These are phyloP conservation scores for Populus simonii DNA, from an alignment of 345 rosid genomes.

Conservation along the genomic window DNA sequence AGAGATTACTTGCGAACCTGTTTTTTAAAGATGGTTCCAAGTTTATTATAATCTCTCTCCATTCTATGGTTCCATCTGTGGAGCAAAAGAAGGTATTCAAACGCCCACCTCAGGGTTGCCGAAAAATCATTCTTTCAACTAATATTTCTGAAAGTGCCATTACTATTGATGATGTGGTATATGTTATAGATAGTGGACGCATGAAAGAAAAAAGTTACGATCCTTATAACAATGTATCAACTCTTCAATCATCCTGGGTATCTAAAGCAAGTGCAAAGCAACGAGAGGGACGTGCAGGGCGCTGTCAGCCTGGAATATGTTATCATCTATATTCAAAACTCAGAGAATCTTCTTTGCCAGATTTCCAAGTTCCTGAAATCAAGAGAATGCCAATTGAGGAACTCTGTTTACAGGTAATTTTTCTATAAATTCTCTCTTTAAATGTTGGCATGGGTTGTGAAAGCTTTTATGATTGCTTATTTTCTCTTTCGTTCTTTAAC, in stretches of 20 bases:
- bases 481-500: background rate
- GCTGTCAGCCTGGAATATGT: constrained; percentile 91
- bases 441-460: background rate
- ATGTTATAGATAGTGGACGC: constrained; percentile 91
- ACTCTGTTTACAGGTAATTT: constrained; percentile 81
- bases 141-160: constrained; percentile 92
- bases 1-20: constrained; percentile 53
- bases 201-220: constrained; percentile 97
- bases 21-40: constrained; percentile 53
- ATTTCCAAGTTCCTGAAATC: constrained; percentile 86
- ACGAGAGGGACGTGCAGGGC: constrained; percentile 94
- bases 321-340: constrained; percentile 84
- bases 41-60: constrained; percentile 73
- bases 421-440: background rate
- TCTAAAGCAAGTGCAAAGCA: constrained; percentile 96
- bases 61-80: constrained; percentile 83
- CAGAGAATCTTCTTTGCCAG: constrained; percentile 75
- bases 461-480: background rate
- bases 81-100: constrained; percentile 84
- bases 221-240: constrained; percentile 81
- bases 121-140: constrained; percentile 83
- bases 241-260: constrained; percentile 88
- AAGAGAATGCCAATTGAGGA: constrained; percentile 92
- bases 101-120: constrained; percentile 73
- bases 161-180: constrained; percentile 93